Evolutionary conservation across 2,329 filamentous ascomycete genomes (phyloP), one percentile per base, ranked within the genome.

Genomic region (Colletotrichum tropicale): DNA sequence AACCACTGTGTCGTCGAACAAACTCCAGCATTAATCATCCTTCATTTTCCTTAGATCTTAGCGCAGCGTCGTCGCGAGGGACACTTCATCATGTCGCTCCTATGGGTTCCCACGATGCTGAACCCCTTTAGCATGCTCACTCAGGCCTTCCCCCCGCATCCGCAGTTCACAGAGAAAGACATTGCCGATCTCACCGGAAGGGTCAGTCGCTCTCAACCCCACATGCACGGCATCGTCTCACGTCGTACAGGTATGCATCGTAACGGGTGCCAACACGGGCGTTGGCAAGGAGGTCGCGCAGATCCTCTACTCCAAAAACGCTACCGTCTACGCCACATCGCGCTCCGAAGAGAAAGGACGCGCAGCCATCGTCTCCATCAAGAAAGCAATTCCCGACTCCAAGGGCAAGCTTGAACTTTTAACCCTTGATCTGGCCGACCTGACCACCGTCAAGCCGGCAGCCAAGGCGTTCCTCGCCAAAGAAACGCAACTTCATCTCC

Each of bases 261-360:
- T 92, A 18, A 92, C 84, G 1, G 84, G 84, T 48, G 81, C 82
- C 70, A 85, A 85, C 77, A 82, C 83, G 0, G 84, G 84, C 84
- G 84, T 91, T 8, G 90, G 90, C 12, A 86, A 87, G 55, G 88
- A 91, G 77, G 84, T 92, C 24, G 84, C 84, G 36, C 86, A 86
- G 52, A 86, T 92, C 5, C 84, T 93, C 13, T 92, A 92, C 81
- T 81, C 83, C 15, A 86, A 85, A 43, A 89, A 90, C 70, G 90
- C 85, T 43, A 90, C 84, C 2, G 87, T 92, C n/a, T 92, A 91
- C 80, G 80, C 91, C 30, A 89, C 89, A 6, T 86, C 87, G 4
- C 88, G 90, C 34, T 87, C 82, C 5, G 79, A 84, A 38, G 80
- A 84, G n/a, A 89, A 89, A 76, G 88, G 84, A 15, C 80, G 81